phyloP scores from a whole-genome alignment of 805 yeast genomes.

The Suhomyces kilbournensis region DNA sequence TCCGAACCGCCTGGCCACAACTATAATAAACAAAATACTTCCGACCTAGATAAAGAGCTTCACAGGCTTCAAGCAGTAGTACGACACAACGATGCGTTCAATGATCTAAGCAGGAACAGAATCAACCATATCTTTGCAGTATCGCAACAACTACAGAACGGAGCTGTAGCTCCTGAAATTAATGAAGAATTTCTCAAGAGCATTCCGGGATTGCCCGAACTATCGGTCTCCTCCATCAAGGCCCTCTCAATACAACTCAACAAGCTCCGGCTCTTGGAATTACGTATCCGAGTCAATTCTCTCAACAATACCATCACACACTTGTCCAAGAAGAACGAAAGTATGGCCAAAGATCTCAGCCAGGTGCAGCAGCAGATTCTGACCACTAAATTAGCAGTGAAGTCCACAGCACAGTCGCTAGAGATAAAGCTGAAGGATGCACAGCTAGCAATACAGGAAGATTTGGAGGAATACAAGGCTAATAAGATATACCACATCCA shows the following conservation, averaged over 20 bases:
- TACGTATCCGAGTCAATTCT: slow-evolving; percentile 14
- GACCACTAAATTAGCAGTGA: not conserved
- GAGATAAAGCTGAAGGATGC: not conserved
- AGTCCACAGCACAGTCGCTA: not conserved
- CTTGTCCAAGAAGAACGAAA: not conserved
- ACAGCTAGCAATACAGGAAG: not conserved
- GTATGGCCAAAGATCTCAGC: not conserved
- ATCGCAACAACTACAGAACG: slow-evolving; percentile 9
- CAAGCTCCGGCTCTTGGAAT: slow-evolving; percentile 23
- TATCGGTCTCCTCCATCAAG: slow-evolving; percentile 17
- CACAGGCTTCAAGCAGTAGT: slow-evolving; percentile 3
- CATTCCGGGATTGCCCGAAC: slow-evolving; percentile 11
- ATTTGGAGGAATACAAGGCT: not conserved
- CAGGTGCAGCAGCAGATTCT: not conserved
- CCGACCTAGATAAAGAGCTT: not conserved
- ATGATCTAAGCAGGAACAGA: slow-evolving; percentile 16
- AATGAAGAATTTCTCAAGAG: not conserved
- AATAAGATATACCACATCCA: slow-evolving; percentile 18
- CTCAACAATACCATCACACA: slow-evolving; percentile 1
- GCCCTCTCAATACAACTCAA: slow-evolving; percentile 29
- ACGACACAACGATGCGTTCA: slow-evolving; percentile 21
- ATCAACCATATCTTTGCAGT: slow-evolving; percentile 26
- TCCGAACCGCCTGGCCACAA: not conserved
- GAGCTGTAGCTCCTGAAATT: not conserved
- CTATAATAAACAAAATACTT: not conserved